Percentiles rank a stretch among this genome's conserved stretches.
These are phyloP conservation scores for Camelina sativa DNA, from an alignment of 345 rosid species.

Conservation along the genomic window DNA sequence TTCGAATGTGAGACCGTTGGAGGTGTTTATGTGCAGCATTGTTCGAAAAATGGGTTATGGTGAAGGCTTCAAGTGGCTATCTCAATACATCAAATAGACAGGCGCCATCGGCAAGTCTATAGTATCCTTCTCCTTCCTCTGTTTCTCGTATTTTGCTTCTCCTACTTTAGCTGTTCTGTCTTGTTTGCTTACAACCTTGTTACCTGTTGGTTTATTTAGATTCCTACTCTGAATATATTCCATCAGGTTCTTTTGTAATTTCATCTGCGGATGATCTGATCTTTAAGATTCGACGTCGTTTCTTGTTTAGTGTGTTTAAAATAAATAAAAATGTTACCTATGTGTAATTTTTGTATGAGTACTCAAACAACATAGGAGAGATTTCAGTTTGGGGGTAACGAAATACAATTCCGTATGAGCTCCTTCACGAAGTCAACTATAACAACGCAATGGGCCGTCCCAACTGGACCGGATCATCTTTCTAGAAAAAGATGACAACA, in stretches of 20 bases:
- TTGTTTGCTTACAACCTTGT: not conserved
- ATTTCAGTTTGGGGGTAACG: not conserved
- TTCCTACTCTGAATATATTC: not conserved
- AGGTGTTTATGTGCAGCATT: slow-evolving; percentile 88
- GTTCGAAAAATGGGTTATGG: slow-evolving; percentile 84
- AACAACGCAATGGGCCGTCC: not conserved
- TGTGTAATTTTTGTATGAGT: no score
- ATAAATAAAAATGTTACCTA: no score
- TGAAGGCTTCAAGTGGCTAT: slow-evolving; percentile 76
- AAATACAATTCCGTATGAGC: not conserved
- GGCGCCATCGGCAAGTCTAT: not conserved
- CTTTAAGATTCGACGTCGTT: not conserved
- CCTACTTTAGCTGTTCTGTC: not conserved
- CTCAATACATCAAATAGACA: slow-evolving; percentile 63
- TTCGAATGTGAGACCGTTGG: slow-evolving; percentile 63
- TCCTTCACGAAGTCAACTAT: not conserved
- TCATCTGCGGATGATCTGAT: not conserved
- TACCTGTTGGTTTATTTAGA: slow-evolving; percentile 12
- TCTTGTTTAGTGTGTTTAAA: not conserved
- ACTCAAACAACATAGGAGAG: no score
- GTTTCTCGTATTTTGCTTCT: slow-evolving; percentile 15
- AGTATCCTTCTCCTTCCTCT: not conserved
- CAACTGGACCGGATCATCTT: not conserved
- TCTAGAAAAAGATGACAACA: not conserved
- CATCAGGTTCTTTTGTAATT: slow-evolving; percentile 21